Conservation (phyloP, 495 filamentous ascomycete genomes). For the Neurospora sp. region DNA sequence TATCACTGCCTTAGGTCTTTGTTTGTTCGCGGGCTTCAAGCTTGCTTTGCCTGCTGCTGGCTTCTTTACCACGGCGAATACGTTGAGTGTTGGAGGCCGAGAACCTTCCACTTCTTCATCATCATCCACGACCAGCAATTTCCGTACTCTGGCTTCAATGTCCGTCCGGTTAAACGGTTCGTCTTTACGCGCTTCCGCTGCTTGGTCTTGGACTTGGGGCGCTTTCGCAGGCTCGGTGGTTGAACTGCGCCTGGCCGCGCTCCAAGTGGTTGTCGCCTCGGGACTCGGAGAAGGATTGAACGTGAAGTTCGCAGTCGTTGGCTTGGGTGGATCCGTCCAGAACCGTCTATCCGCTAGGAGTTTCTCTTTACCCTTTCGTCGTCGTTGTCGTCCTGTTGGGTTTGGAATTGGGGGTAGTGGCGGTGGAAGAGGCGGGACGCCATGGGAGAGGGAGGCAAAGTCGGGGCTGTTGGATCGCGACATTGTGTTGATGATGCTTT, state of each 20-base stretch:
- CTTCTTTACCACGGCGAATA: background rate
- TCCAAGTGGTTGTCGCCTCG: background rate
- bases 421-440: background rate
- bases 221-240: background rate
- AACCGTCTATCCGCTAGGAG: background rate
- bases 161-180: background rate
- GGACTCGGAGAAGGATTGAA: background rate
- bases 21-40: background rate
- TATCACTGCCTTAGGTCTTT: background rate
- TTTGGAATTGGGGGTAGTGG: background rate
- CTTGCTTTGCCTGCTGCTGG: background rate
- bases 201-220: background rate
- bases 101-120: background rate
- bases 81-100: background rate
- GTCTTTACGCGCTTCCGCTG: background rate
- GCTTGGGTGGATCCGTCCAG: background rate
- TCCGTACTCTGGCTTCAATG: background rate
- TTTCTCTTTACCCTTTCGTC: background rate
- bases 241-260: background rate
- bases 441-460: background rate
- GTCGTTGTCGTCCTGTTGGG: background rate
- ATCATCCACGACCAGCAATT: background rate
- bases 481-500: background rate
- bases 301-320: background rate
- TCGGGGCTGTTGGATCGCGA: background rate